Evolutionary conservation across 768 basidiomycete species (phyloP).

Genomic region (Hygrophorus pudorinus): DNA sequence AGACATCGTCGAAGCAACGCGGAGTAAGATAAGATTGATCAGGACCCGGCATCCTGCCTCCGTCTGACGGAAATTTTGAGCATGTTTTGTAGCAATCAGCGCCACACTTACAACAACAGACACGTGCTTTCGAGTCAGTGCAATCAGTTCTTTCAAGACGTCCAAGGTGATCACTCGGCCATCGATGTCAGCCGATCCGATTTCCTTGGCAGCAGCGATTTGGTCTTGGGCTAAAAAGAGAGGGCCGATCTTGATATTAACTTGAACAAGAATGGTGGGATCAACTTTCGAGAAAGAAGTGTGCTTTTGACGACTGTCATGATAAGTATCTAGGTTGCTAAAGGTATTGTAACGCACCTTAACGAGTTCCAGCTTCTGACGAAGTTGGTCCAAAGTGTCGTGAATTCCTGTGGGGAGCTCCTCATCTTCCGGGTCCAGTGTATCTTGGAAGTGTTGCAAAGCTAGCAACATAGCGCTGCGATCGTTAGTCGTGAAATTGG

Average conservation of each 20-base stretch:
- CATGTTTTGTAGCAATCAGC: too few species aligned
- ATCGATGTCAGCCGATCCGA: too few species aligned
- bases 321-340: neutral
- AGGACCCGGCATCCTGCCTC: conserved; percentile 13
- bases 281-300: conserved; percentile 9
- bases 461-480: too few species aligned
- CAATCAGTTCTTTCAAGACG: too few species aligned
- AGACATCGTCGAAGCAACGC: conserved; percentile 13
- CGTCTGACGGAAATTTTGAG: conserved; percentile 6
- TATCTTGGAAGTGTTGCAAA: too few species aligned
- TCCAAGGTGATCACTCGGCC: too few species aligned
- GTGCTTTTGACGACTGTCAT: conserved; percentile 4
- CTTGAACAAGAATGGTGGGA: conserved; percentile 2
- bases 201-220: too few species aligned
- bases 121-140: conserved; percentile 10
- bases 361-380: conserved; percentile 2
- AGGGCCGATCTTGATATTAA: too few species aligned
- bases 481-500: too few species aligned
- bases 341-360: neutral
- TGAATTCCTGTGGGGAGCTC: conserved; percentile 7
- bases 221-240: too few species aligned
- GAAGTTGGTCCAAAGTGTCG: conserved; percentile 7
- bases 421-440: too few species aligned
- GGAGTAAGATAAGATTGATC: conserved; percentile 14
- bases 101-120: conserved; percentile 13